phyloP scores from a whole-genome alignment of 2,329 filamentous ascomycete species.

The Trichoderma sp. region DNA sequence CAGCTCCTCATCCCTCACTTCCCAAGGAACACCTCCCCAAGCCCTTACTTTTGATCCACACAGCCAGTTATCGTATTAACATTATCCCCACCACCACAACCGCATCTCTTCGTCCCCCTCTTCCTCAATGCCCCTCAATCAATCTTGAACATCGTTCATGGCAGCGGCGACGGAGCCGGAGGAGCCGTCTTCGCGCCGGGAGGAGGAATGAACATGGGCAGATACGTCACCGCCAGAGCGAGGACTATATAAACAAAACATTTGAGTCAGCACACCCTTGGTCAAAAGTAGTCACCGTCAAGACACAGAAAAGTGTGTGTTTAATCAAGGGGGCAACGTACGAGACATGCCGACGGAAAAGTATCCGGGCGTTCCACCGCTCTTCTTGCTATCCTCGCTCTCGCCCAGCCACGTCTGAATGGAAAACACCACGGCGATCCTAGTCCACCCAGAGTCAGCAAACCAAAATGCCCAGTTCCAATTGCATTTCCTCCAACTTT shows the following conservation, averaged over 20 bases:
- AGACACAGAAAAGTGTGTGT: too few relatives aligned
- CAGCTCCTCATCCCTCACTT: background rate
- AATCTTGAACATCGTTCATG: constrained; percentile 26
- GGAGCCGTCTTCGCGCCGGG: constrained; percentile 40
- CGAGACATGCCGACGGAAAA: constrained; percentile 79
- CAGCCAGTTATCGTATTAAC: background rate
- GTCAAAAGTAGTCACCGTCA: too few relatives aligned
- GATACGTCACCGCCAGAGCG: constrained; percentile 58
- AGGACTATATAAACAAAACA: constrained; percentile 51
- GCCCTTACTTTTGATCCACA: background rate
- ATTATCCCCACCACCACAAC: background rate
- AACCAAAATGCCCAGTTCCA: too few relatives aligned
- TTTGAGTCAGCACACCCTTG: too few relatives aligned
- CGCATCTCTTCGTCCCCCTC: background rate
- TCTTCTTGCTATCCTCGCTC: constrained; percentile 67
- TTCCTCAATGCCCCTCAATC: background rate
- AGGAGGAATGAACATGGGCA: constrained; percentile 55
- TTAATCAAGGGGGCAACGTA: constrained; percentile 52
- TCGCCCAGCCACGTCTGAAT: constrained; percentile 78
- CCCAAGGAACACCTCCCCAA: background rate
- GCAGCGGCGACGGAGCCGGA: constrained; percentile 36
- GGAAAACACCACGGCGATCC: constrained; percentile 66
- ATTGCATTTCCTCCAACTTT: background rate
- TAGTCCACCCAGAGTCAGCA: background rate
- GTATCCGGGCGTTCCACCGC: constrained; percentile 64